A percentile compares a stretch with the other conserved stretches of the same genome.
Evolutionary conservation across 176 grass and related monocot genomes (phyloP).

Genomic region (Zoysia japonica): DNA sequence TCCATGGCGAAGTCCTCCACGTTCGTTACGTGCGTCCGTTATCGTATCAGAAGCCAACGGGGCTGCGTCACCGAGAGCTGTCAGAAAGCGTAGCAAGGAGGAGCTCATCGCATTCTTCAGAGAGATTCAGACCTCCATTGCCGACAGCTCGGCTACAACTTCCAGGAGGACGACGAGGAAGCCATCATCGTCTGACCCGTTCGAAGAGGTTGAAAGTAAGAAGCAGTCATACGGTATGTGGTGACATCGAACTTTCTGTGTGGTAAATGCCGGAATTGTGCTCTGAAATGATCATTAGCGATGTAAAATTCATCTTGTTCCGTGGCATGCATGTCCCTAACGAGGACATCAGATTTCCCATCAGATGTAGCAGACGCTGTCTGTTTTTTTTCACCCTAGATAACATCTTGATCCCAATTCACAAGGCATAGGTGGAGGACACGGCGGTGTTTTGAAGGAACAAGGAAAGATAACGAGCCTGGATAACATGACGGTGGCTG

Average conservation of each 20-base stretch:
- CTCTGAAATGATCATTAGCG: background rate
- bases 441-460: background rate
- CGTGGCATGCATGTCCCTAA: background rate
- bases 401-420: slow-evolving; percentile 3
- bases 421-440: slow-evolving; percentile 1
- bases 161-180: slow-evolving; percentile 46
- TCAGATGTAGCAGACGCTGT: background rate
- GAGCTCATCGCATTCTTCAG: slow-evolving; percentile 63
- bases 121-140: slow-evolving; percentile 52
- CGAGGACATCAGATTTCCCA: background rate
- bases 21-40: slow-evolving; percentile 19
- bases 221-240: slow-evolving; percentile 36
- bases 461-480: slow-evolving; percentile 24
- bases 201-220: slow-evolving; percentile 36
- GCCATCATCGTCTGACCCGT: slow-evolving; percentile 8
- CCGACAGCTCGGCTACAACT: slow-evolving; percentile 33
- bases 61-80: background rate
- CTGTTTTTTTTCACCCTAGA: background rate
- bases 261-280: background rate
- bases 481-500: slow-evolving; percentile 57
- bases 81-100: slow-evolving; percentile 49
- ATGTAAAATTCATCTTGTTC: background rate
- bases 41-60: slow-evolving; percentile 46
- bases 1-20: background rate
- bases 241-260: background rate